Base-by-base conservation (phyloP, 257 asterid genomes). In the Phtheirospermum japonicum region DNA sequence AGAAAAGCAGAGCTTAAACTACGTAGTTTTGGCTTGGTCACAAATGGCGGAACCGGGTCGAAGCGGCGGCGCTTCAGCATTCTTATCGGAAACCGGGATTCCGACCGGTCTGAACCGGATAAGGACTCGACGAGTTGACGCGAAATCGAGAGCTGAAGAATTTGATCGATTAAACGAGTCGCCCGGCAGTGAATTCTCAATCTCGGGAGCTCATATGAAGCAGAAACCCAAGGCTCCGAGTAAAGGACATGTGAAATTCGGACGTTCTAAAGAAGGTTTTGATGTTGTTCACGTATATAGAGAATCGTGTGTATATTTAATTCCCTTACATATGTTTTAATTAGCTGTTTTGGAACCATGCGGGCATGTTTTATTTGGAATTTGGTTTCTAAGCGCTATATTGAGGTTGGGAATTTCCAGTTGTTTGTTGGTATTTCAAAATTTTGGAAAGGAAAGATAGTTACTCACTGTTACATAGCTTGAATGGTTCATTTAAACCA, bases 91-190 rank as follows among this genome's bases (percentile, higher is more conserved):
- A 52, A 68, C 65, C 46, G 93, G 82, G 50, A 83, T 92, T 75
- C 98, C 97, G 75, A 77, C 75, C 69, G 90, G 98, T 5, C 81
- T 92, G 87, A 92, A 89, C 84, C 85, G 97, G 79, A 88, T 92
- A 57, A 92, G 72, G 78, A 92, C 95, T 73, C 82, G 95, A 39
- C 74, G 77, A 73, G 95, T 68, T 46, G 74, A 74, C 61, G 71
- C 63, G 37, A 71, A 75, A 66, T 60, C 80, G 0, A 77, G 71
- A 60, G 76, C 77, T 61, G 86, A 74, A 14, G 90, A 79, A 66
- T 72, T 72, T 26, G 91, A 80, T 33, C 82, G 73, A 70, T 71
- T 72, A 32, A 77, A 73, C 64, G 85, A 80, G 68, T 80, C 89
- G 58, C 82, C 89, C 63, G 61, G 76, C 30, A 68, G 63, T 62